A percentile compares a stretch with the other conserved stretches of the same genome.
phyloP scores from a whole-genome alignment of 2,329 filamentous ascomycete species.

The Aureobasidium sp. region DNA sequence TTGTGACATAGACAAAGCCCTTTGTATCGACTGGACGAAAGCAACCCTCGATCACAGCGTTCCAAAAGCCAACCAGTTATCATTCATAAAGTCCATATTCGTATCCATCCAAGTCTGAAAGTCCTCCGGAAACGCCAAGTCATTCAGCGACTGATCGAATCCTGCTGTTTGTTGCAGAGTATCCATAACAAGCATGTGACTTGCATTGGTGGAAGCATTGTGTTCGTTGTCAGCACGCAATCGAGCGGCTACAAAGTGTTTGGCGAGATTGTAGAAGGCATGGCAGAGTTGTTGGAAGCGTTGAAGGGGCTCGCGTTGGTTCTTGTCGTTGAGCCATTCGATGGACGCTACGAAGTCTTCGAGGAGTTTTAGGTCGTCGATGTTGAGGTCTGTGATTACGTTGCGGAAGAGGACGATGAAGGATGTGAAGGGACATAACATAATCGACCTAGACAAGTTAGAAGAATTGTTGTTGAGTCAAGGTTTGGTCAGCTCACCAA shows the following conservation, averaged over 20 bases:
- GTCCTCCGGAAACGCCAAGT: neutral
- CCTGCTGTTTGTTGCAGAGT: neutral
- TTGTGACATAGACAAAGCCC: no score
- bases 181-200: neutral
- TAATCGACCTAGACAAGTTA: constrained; percentile 11
- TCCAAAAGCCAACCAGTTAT: constrained; percentile 8
- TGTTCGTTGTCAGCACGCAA: constrained; percentile 1
- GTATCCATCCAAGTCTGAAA: constrained; percentile 9
- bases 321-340: constrained; percentile 1
- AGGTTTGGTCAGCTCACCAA: neutral
- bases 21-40: no score
- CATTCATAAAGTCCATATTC: constrained; percentile 6
- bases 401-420: constrained; percentile 48
- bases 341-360: constrained; percentile 18
- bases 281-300: constrained; percentile 17
- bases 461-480: no score
- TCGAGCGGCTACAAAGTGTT: constrained; percentile 14
- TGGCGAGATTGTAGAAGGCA: constrained; percentile 19
- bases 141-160: neutral
- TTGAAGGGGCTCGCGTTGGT: constrained; percentile 6
- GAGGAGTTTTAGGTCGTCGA: constrained; percentile 16
- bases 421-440: constrained; percentile 50
- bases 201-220: neutral
- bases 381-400: constrained; percentile 18
- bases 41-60: neutral